Evolutionary conservation across 192 early-diverging fungal genomes (phyloP), one percentile per base, ranked within the genome.

Genomic region (Radiomyces spectabilis): DNA sequence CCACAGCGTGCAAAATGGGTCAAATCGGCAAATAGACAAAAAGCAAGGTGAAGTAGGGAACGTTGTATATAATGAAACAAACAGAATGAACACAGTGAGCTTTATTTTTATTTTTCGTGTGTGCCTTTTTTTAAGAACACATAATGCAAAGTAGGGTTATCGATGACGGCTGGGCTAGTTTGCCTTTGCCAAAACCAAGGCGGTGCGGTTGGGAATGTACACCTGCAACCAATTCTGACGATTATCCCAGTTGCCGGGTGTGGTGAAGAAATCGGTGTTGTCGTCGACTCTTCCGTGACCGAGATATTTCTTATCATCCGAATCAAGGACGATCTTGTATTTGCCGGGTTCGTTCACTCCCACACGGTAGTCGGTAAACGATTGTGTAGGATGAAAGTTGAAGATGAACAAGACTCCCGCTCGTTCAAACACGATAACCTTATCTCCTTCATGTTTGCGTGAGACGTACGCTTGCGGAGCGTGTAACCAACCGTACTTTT

Each of bases 381-480:
- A 88, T 40, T 88, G 61, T 32, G 85, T 83, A 6, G 90, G 84
- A 66, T 96, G 81, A 73, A 96, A 95, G 66, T 98, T 98, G 80
- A 98, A 96, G 40, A 95, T 78, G 72, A 92, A 98, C 34, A 98
- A 58, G 40, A 92, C 78, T 42, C 82, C 75, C 33, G 84, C 93
- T 27, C 92, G 88, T 70, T 98, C 95, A 79, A 94, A 95, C 5
- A 78, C 86, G 62, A 98, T 76, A 21, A 96, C 73, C 68, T 96
- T 98, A 77, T 98, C 91, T 33, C 79, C 80, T 65, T 96, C 84
- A 63, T 98, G 82, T 70, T 94, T 94, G 46, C 89, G 75, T 30
- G 85, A 85, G 19, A 95, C 85, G 65, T 84, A 96, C 47, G 81
- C 81, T 72, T 82, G 87, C 12, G 68, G 65, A 16, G 81, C 69